These are phyloP conservation scores for Wickerhamomyces kurtzmanii DNA, from an alignment of 805 yeast genomes.

Conservation along the genomic window DNA sequence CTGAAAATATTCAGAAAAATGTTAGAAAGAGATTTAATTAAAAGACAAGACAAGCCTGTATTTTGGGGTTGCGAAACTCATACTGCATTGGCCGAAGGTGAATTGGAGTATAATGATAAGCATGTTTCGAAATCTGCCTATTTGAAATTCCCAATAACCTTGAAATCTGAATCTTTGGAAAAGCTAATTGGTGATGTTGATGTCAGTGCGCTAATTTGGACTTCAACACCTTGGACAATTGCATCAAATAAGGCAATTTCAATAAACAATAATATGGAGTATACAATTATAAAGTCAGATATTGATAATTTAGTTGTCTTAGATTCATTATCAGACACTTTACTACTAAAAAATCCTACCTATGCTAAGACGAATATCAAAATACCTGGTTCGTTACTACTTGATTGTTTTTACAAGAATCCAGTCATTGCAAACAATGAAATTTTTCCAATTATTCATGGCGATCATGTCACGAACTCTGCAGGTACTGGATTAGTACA, in stretches of 20 bases:
- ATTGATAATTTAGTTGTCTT: constrained; percentile 50
- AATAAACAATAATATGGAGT: constrained; percentile 46
- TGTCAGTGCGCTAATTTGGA: constrained; percentile 65
- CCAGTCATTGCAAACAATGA: constrained; percentile 32
- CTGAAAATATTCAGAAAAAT: constrained; percentile 58
- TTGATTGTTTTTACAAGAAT: constrained; percentile 38
- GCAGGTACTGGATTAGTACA: constrained; percentile 97
- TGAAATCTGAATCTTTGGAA: constrained; percentile 11
- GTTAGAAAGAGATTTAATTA: constrained; percentile 56
- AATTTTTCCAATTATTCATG: constrained; percentile 57
- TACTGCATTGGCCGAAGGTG: constrained; percentile 96
- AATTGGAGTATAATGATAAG: constrained; percentile 71
- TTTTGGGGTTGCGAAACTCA: constrained; percentile 94
- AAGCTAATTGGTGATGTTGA: constrained; percentile 4
- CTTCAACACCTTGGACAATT: constrained; percentile 98
- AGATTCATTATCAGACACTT: constrained; percentile 28
- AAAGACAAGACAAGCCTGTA: constrained; percentile 87
- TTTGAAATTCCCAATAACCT: constrained; percentile 52
- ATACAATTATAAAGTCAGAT: constrained; percentile 35
- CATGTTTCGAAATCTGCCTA: constrained; percentile 64
- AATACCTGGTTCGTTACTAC: constrained; percentile 32
- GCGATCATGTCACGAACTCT: constrained; percentile 67
- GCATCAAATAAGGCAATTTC: constrained; percentile 83
- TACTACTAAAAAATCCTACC: constrained; percentile 22
- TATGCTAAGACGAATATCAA: constrained; percentile 12